Evolutionary conservation across 148 eudicot genomes (phyloP), one percentile per base, ranked within the genome.

Genomic region (Hydrangea macrophylla): DNA sequence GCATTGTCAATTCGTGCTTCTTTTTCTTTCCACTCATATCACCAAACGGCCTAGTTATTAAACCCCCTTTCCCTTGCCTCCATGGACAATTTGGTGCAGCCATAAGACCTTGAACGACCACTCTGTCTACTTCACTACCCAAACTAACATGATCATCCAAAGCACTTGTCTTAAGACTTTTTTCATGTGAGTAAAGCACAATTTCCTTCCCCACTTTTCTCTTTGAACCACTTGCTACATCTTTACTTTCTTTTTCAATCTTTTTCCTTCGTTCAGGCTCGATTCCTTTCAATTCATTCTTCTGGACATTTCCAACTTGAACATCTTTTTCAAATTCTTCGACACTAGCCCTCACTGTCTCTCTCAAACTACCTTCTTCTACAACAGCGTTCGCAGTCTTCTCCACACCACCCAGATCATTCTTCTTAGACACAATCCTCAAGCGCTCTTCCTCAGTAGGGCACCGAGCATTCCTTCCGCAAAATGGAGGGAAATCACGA

Each of bases 401-500:
- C 69, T 10, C 28, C 30, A 66, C 25, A 3, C 53, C 69, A 48
- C 27, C 33, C 1, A 22, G 36, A 66, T 20, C 3, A 55, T 30
- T 64, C 13, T 51, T 65, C 37, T 65, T 76, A 9, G 64, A 60
- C 30, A 20, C 37, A 63, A 70, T 57, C 23, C 55, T 62, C 37
- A 0, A 27, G 1, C 54, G 60, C 64, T 78, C 71, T 31, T 75
- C 74, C 57, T 63, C 76, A 48, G 57, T 55, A 10, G 58, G 75
- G 69, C 30, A 40, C 58, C 72, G 71, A 55, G 75, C 84, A 75
- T 79, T 76, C 48, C 63, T 53, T 70, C 92, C 90, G 82, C 90
- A 85, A 28, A 80, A 80, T 71, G 85, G 85, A 75, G 98, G 98
- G 53, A 83, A 88, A 65, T 82, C 85, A 65, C 96, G 87, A 60